Evolutionary conservation across 2,329 filamentous ascomycete species (phyloP), one percentile per base, ranked within the genome.

Genomic region (Curvularia spicifera): DNA sequence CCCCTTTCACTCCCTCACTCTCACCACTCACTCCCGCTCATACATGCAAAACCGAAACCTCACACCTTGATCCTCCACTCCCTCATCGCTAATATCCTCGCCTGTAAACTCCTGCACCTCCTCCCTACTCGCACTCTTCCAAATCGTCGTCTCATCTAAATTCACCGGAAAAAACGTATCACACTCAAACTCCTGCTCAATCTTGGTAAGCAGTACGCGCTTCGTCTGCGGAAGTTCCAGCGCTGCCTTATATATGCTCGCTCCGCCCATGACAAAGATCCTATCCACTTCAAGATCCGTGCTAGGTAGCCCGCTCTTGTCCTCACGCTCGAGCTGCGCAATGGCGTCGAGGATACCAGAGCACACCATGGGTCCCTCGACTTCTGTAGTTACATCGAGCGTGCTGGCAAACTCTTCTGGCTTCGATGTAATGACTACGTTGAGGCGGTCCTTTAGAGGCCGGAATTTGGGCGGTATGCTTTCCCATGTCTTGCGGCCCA

Each of bases 401-500:
- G 47, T 58, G 50, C 45, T 56, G 66, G 67, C 31, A 28, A 68
- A 66, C 2, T 24, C 62, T 18, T 57, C 60, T 8, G 59, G 60
- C n/a, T 47, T 61, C 42, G 89, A 82, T 60, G 87, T 90, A 66
- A 99, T 82, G 64, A 98, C 86, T 40, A 97, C 86, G 76, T 97
- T 98, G 50, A 93, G 81, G 9, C 95, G 83, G 61, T 87, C 89
- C 60, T 87, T 88, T 33, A 99, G 83, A 18, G 95, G 95, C 2
- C 93, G 85, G 74, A 95, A 93, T 51, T 83, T 84, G 6, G 82
- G 73, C 2, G 95, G 94, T 59, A 99, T 94, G 64, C 88, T 92
- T 51, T 96, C 92, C 89, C 94, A 99, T 0, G 95, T 99, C 78
- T 96, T 97, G 72, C 95, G 90, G 59, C 95, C 95, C 95, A 99